A percentile compares a stretch with the other conserved stretches of the same genome.
Evolutionary conservation across 805 yeast species (phyloP).

Genomic region (Starmerella davenportii): DNA sequence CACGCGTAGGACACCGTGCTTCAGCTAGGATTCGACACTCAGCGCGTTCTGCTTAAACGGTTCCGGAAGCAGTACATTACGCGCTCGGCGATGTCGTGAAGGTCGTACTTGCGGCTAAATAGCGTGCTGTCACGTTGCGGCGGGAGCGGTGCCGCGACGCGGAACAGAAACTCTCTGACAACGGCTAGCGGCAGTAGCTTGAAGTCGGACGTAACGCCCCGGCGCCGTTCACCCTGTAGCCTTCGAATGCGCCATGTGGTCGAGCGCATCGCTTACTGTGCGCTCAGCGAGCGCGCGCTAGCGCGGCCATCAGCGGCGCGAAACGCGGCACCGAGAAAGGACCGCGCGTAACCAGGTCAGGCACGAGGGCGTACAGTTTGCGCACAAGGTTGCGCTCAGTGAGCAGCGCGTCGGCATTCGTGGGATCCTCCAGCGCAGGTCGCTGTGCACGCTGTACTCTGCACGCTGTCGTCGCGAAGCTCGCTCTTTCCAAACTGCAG

Average conservation of each 20-base stretch:
- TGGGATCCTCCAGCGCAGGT: conserved; percentile 40
- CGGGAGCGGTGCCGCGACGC: conserved; percentile 10
- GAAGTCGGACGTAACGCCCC: conserved; percentile 3
- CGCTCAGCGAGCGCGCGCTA: conserved; percentile 2
- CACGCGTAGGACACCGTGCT: neutral
- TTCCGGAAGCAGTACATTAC: neutral
- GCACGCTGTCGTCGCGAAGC: conserved; percentile 32
- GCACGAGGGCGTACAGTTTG: conserved; percentile 1
- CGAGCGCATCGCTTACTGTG: neutral
- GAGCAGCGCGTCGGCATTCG: conserved; percentile 36
- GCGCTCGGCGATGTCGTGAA: conserved; percentile 1
- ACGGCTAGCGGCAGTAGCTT: conserved; percentile 5
- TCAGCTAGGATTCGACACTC: conserved; percentile 3
- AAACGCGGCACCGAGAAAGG: conserved; percentile 1
- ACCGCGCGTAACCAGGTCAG: conserved; percentile 27
- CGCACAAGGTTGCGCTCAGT: conserved; percentile 45
- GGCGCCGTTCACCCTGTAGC: neutral
- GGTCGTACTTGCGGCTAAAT: conserved; percentile 5
- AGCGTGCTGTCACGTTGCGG: conserved; percentile 7
- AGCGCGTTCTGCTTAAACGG: conserved; percentile 5
- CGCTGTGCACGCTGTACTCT: too few species aligned
- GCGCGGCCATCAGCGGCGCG: neutral
- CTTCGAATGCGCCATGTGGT: neutral
- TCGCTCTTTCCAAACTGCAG: conserved; percentile 29
- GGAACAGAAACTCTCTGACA: conserved; percentile 6